These are phyloP conservation scores for Auriculariales sp. DNA, from an alignment of 768 basidiomycete species.

Conservation along the genomic window DNA sequence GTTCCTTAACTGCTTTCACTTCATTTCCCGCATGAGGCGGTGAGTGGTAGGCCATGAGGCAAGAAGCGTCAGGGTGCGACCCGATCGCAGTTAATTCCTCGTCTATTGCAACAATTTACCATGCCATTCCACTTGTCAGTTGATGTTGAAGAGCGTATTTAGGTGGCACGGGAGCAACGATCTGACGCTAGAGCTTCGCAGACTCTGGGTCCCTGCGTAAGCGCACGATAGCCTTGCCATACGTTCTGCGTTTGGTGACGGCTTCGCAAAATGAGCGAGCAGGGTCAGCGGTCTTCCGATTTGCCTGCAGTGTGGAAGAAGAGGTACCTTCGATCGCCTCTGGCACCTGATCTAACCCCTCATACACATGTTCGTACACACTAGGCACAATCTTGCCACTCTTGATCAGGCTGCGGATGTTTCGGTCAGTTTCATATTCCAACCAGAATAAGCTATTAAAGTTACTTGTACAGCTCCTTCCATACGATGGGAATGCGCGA, in stretches of 20 bases:
- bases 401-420: conserved; percentile 40
- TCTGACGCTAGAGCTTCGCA: conserved; percentile 3
- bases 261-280: conserved; percentile 19
- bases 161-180: too few species aligned
- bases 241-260: conserved; percentile 72
- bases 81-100: too few species aligned
- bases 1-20: too few species aligned
- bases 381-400: conserved; percentile 54
- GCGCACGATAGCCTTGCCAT: conserved; percentile 75
- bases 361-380: conserved; percentile 51
- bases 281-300: too few species aligned
- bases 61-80: too few species aligned
- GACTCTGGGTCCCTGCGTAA: conserved; percentile 36
- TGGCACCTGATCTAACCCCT: conserved; percentile 32
- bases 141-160: too few species aligned
- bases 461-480: conserved; percentile 51
- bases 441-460: conserved; percentile 4
- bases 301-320: not conserved
- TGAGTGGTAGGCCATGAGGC: too few species aligned
- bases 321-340: not conserved
- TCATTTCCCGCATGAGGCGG: too few species aligned
- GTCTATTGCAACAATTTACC: too few species aligned
- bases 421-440: not conserved
- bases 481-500: conserved; percentile 53
- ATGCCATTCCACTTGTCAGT: too few species aligned